Evolutionary conservation across 139 green algal species (phyloP).

Genomic region (Chlorella sp.): DNA sequence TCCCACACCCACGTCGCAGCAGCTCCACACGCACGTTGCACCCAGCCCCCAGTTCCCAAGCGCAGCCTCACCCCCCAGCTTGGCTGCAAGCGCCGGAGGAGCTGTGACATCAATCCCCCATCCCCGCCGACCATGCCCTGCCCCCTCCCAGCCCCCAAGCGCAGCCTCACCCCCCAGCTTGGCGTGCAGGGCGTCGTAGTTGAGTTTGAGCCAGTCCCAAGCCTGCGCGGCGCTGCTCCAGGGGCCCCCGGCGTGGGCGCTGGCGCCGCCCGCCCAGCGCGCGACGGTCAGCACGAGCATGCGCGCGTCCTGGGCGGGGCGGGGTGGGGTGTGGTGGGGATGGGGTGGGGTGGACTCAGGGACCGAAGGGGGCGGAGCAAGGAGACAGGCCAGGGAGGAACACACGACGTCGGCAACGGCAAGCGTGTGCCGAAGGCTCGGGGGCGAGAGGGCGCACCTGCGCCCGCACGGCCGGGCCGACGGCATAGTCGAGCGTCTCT

Average conservation of each 20-base stretch:
- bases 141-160: too few relatives aligned
- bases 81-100: not conserved
- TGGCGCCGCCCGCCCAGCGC: not conserved
- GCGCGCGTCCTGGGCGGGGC: constrained; percentile 16
- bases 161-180: constrained; percentile 18
- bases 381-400: not conserved
- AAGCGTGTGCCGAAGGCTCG: not conserved
- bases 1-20: too few relatives aligned
- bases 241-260: too few relatives aligned
- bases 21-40: not conserved
- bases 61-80: too few relatives aligned
- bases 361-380: not conserved
- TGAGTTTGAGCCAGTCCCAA: constrained; percentile 5
- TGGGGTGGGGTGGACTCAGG: not conserved
- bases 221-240: not conserved
- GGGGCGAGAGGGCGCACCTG: constrained; percentile 22
- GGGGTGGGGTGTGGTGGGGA: not conserved
- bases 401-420: not conserved
- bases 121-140: not conserved
- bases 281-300: constrained; percentile 22
- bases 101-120: constrained; percentile 14
- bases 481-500: constrained; percentile 24
- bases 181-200: not conserved
- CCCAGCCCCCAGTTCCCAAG: not conserved
- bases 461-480: constrained; percentile 28